Percentiles rank a stretch among this genome's conserved stretches.
Conservation (phyloP, 2,329 filamentous ascomycete species). For the Alternaria sp. region DNA sequence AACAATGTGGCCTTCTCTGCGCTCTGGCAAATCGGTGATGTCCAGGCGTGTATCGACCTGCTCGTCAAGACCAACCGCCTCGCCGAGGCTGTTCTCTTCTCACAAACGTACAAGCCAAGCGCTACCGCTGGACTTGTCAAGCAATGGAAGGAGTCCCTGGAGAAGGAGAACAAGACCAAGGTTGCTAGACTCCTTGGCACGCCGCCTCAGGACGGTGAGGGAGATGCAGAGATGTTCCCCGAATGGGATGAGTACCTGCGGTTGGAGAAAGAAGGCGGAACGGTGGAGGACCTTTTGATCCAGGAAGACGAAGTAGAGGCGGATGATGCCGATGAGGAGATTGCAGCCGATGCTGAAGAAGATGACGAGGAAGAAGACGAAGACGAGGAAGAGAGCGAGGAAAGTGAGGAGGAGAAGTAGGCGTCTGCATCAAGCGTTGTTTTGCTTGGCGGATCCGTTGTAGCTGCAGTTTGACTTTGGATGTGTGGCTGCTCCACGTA, state of each 20-base stretch:
- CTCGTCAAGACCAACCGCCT: constrained; percentile 78
- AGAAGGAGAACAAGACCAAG: constrained; percentile 83
- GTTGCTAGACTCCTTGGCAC: constrained; percentile 83
- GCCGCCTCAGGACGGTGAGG: constrained; percentile 69
- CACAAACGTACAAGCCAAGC: constrained; percentile 94
- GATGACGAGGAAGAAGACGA: constrained; percentile 35
- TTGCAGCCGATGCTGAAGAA: constrained; percentile 38
- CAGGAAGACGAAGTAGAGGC: constrained; percentile 42
- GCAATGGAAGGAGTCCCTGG: constrained; percentile 82
- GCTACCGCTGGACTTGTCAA: constrained; percentile 70
- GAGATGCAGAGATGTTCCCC: constrained; percentile 83
- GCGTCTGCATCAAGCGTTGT: background rate
- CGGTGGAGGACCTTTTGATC: constrained; percentile 46
- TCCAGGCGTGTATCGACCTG: constrained; percentile 80
- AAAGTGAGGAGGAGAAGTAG: constrained; percentile 1
- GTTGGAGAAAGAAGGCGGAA: constrained; percentile 75
- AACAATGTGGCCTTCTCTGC: constrained; percentile 95
- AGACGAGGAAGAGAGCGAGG: constrained; percentile 23
- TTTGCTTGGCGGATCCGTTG: background rate
- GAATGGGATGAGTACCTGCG: constrained; percentile 93
- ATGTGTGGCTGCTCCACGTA: background rate
- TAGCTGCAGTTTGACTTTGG: background rate
- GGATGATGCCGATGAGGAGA: constrained; percentile 42
- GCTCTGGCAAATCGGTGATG: constrained; percentile 84
- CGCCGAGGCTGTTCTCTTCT: constrained; percentile 88